Percentiles rank a stretch among this genome's conserved stretches.
Conservation (phyloP, 1,284 basidiomycete species). For the Pseudozyma flocculosa region DNA sequence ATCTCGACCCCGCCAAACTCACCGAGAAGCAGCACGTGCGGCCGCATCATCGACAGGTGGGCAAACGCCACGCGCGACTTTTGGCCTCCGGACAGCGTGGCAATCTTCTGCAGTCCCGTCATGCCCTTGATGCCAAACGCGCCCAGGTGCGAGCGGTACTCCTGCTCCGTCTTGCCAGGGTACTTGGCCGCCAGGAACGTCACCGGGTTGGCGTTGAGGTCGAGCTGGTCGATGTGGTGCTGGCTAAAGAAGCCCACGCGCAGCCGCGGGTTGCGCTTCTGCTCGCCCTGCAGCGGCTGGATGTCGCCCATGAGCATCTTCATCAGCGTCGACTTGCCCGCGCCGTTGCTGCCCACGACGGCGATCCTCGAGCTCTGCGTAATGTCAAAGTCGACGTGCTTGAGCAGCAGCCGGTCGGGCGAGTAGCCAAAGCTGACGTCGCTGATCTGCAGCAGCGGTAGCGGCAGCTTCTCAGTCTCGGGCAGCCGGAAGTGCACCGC, state of each 20-base stretch:
- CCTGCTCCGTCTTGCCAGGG: constrained; percentile 93
- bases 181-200: constrained; percentile 87
- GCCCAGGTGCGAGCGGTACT: constrained; percentile 92
- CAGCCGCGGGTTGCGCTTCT: constrained; percentile 85
- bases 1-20: neutral
- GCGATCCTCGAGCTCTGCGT: constrained; percentile 51
- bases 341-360: constrained; percentile 53
- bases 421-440: constrained; percentile 90
- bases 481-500: constrained; percentile 66
- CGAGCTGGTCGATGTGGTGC: constrained; percentile 93
- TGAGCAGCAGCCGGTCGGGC: constrained; percentile 76
- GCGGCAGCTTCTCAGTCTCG: constrained; percentile 75
- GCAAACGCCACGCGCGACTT: constrained; percentile 96
- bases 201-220: constrained; percentile 80
- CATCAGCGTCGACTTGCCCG: constrained; percentile 79
- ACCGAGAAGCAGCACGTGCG: constrained; percentile 86
- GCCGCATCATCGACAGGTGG: constrained; percentile 80
- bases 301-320: constrained; percentile 92
- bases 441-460: constrained; percentile 90
- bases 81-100: constrained; percentile 75
- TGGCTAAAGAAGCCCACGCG: constrained; percentile 66
- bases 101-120: constrained; percentile 80
- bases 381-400: constrained; percentile 79
- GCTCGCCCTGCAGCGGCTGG: constrained; percentile 74
- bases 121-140: constrained; percentile 97